Evolutionary conservation across 495 filamentous ascomycete species (phyloP).

Genomic region (Xylaria longipes): DNA sequence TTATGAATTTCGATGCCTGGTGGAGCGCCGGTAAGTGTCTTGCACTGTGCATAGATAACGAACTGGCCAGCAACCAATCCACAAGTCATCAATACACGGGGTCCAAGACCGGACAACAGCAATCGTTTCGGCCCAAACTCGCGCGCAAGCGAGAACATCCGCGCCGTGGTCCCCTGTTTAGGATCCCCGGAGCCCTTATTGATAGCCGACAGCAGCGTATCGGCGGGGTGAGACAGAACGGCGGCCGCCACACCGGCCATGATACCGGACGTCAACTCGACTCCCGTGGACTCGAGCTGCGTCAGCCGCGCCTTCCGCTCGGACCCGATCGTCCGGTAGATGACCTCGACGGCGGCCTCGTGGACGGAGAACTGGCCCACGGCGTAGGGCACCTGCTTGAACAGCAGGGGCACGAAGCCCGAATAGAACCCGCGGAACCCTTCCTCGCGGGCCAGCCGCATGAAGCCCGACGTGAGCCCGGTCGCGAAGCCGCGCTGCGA

Average conservation of each 20-base stretch:
- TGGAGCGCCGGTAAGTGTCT: constrained; percentile 44
- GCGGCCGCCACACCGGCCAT: constrained; percentile 88
- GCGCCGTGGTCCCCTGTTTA: constrained; percentile 39
- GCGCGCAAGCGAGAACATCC: constrained; percentile 45
- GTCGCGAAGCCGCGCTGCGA: constrained; percentile 73
- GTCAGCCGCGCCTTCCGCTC: constrained; percentile 43
- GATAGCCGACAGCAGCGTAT: constrained; percentile 90
- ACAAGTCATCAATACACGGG: constrained; percentile 46
- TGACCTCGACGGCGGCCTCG: constrained; percentile 44
- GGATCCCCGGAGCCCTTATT: constrained; percentile 68
- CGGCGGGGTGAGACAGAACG: constrained; percentile 84
- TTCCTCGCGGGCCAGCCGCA: constrained; percentile 72
- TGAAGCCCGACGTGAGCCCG: constrained; percentile 69
- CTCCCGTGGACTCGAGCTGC: constrained; percentile 62
- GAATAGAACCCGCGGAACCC: constrained; percentile 79
- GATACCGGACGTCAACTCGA: constrained; percentile 84
- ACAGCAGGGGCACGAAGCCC: constrained; percentile 76
- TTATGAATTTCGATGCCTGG: constrained; percentile 46
- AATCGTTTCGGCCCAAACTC: constrained; percentile 45
- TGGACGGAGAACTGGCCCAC: constrained; percentile 46
- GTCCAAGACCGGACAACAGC: constrained; percentile 41
- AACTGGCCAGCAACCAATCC: constrained; percentile 46
- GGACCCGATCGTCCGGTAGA: constrained; percentile 42
- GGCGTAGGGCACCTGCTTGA: constrained; percentile 67
- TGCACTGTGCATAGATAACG: constrained; percentile 48